Percentiles rank a stretch among this genome's conserved stretches.
These are phyloP conservation scores for Saccharomyces hybrid DNA, from an alignment of 1,139 yeast genomes.

Conservation along the genomic window DNA sequence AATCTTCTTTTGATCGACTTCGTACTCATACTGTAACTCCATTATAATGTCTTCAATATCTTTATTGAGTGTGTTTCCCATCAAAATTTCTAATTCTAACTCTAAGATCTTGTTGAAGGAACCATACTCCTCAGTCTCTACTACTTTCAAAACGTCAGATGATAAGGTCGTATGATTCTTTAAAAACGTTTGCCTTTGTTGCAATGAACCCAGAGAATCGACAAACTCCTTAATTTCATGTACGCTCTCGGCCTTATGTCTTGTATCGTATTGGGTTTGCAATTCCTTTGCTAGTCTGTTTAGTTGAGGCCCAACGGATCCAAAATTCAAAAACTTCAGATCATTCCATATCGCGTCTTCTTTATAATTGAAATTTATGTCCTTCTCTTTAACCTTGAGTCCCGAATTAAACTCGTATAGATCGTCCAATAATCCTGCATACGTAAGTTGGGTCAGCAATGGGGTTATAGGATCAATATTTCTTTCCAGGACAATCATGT, in stretches of 20 bases:
- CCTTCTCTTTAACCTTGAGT: slow-evolving; percentile 31
- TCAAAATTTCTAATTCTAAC: slow-evolving; percentile 51
- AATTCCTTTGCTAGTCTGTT: slow-evolving; percentile 63
- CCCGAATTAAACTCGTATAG: slow-evolving; percentile 45
- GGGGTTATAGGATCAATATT: slow-evolving; percentile 67
- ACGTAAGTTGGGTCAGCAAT: slow-evolving; percentile 67
- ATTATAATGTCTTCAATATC: slow-evolving; percentile 19
- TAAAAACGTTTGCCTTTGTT: slow-evolving; percentile 58
- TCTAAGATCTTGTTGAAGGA: slow-evolving; percentile 52
- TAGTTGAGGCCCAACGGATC: slow-evolving; percentile 66
- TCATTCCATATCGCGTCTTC: slow-evolving; percentile 40
- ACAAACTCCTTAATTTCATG: slow-evolving; percentile 68
- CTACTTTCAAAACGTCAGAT: slow-evolving; percentile 52
- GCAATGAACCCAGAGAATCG: slow-evolving; percentile 58
- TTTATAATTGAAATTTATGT: slow-evolving; percentile 17
- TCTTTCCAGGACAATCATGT: slow-evolving; percentile 71
- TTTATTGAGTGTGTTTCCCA: slow-evolving; percentile 20
- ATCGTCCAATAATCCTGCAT: slow-evolving; percentile 77
- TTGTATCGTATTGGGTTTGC: slow-evolving; percentile 59
- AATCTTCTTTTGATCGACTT: slow-evolving; percentile 12
- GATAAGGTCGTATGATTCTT: slow-evolving; percentile 72
- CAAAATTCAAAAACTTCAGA: slow-evolving; percentile 65
- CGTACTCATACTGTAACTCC: slow-evolving; percentile 24
- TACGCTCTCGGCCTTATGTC: slow-evolving; percentile 53
- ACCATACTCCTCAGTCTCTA: slow-evolving; percentile 36